Base-by-base conservation (phyloP, 2,329 filamentous ascomycete species). In the Diaporthe australafricana region DNA sequence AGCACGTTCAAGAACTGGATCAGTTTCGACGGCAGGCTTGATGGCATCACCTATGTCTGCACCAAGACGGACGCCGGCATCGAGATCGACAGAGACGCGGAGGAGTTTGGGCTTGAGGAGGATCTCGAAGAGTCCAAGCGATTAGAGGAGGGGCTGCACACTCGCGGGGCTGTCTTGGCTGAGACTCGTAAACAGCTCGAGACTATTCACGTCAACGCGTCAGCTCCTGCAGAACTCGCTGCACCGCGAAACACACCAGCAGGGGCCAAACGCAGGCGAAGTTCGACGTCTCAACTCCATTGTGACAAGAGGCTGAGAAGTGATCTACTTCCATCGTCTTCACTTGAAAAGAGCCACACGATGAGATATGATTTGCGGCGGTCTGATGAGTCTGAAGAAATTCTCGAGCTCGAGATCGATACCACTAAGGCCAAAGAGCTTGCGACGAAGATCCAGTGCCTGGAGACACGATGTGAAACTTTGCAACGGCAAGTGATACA, bases 1-100 rank as follows among this genome's bases (percentile, higher is more conserved):
- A 45, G 56, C 25, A 62, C 56, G 4, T 62, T 62, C 38, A 62
- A 45, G 17, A 62, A 62, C 25, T 62, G 56, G 56, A 45, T 62
- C 56, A 62, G n/a, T 9, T 62, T 62, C 9, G 56, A 62, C 25
- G 56, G 38, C 5, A 42, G 56, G 25, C 56, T 62, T 14, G 17
- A 17, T 25, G 38, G 27, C 17, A 62, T 62, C 38, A 62, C 56
- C 4, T 62, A 62, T 14, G 56, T 62, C 4, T 62, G 38, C 16
- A 62, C 56, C 16, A 62, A 45, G 56, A 45, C 22, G 4, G 56
- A 62, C 38, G 56, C 45, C 17, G 22, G 22, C 17, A 62, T 45
- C 25, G 56, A 62, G 25, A 62, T 45, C 17, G 56, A 62, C 1
- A 45, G 56, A 30, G 56, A 62, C 17, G 56, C 56, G 1, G 56